Conservation (phyloP, 129 eudicot species). For the Artemisia annua region DNA sequence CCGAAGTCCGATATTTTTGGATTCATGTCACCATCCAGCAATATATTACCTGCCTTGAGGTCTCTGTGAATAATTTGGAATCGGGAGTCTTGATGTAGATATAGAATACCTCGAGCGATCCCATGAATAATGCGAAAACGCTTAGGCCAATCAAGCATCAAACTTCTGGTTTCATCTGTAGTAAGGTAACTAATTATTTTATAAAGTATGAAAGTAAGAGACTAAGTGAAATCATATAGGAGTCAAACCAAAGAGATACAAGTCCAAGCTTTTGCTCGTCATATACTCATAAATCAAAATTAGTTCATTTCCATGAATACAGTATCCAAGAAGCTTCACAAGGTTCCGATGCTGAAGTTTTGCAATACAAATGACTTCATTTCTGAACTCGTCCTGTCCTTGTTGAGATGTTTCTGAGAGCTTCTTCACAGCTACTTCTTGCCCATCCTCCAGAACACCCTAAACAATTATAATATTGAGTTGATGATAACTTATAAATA, state of each 20-base stretch:
- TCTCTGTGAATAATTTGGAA: no score
- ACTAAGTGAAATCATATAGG: background rate
- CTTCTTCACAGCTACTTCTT: no score
- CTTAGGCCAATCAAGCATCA: no score
- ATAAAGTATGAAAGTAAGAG: background rate
- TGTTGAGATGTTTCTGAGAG: no score
- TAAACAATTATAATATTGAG: background rate
- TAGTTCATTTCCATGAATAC: slow-evolving; percentile 31
- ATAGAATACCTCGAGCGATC: no score
- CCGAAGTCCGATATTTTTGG: no score
- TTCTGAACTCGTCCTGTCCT: slow-evolving; percentile 22
- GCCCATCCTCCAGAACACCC: no score
- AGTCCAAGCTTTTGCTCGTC: slow-evolving; percentile 30
- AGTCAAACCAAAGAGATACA: slow-evolving; percentile 20
- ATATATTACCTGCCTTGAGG: no score
- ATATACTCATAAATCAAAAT: slow-evolving; percentile 34
- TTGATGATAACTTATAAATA: background rate
- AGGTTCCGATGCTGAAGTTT: slow-evolving; percentile 49
- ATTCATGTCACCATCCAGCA: no score
- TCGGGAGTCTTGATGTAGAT: no score
- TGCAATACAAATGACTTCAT: slow-evolving; percentile 22
- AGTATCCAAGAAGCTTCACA: slow-evolving; percentile 41
- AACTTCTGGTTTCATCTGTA: slow-evolving; percentile 24
- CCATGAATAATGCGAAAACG: no score
- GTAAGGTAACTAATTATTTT: background rate